A percentile compares a stretch with the other conserved stretches of the same genome.
Evolutionary conservation across 2,329 filamentous ascomycete species (phyloP).

Genomic region (Helotiales sp.): DNA sequence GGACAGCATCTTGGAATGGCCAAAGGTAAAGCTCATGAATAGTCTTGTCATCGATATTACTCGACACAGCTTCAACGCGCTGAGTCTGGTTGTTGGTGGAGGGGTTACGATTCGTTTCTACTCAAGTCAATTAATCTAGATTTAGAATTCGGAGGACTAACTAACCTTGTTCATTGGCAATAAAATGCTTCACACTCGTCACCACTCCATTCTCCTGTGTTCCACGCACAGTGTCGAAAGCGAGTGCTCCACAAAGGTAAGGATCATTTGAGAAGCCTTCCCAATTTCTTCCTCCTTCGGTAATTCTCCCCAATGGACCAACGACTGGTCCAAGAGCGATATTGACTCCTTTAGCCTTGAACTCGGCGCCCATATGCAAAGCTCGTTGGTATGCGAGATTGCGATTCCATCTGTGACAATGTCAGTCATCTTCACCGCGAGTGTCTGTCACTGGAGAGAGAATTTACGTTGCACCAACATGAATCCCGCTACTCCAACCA

Average conservation of each 20-base stretch:
- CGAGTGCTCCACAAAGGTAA: conserved; percentile 59
- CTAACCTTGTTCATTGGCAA: conserved; percentile 70
- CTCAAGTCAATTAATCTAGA: neutral
- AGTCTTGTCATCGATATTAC: conserved; percentile 75
- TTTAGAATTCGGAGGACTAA: neutral
- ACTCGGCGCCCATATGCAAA: conserved; percentile 70
- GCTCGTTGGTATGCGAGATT: conserved; percentile 66
- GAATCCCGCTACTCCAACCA: conserved; percentile 25
- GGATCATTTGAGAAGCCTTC: conserved; percentile 48
- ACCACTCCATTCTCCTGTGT: conserved; percentile 29
- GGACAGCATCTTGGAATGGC: conserved; percentile 82
- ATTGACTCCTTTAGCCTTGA: conserved; percentile 71
- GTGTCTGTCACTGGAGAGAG: neutral
- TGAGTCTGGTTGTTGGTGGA: conserved; percentile 42
- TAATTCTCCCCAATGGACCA: conserved; percentile 66
- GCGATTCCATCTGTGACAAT: conserved; percentile 55
- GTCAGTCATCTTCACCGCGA: conserved; percentile 9
- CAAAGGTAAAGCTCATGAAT: conserved; percentile 79
- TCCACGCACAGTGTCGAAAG: conserved; percentile 25
- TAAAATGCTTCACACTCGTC: conserved; percentile 45
- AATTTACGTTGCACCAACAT: conserved; percentile 22
- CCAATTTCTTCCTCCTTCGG: conserved; percentile 71
- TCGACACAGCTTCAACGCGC: conserved; percentile 43
- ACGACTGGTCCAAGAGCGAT: conserved; percentile 64
- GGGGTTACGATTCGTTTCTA: conserved; percentile 47